Base-by-base conservation (phyloP, 2,329 filamentous ascomycete genomes). In the Geoglossum cookeanum region DNA sequence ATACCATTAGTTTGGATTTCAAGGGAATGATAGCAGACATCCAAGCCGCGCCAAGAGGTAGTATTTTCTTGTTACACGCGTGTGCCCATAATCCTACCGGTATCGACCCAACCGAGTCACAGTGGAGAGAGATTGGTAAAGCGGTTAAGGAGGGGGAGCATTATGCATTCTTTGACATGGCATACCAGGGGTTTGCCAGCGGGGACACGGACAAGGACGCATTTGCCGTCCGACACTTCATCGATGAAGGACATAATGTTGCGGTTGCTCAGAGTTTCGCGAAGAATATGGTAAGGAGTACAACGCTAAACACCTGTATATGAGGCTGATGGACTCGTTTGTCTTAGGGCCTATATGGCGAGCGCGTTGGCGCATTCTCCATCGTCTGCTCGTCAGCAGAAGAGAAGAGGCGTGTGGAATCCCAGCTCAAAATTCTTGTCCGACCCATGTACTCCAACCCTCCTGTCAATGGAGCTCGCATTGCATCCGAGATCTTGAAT, bases 111-210 rank as follows among this genome's bases (percentile, higher is more conserved):
- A 95, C 87, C 47, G 74, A 81, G 66, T 85, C 87, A 71, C 91
- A 97, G 77, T 97, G 91, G 91, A 81, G 81, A 73, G 77, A 91
- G 75, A 92, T 98, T 71, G 87, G 86, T 72, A 75, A 85, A 60
- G 85, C 84, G 60, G 82, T 95, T 72, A 94, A 94, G 80, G 79
- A 81, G 69, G 82, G 85, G 70, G 83, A 78, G 55, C 91, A 97
- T 79, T 94, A 85, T 71, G 83, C 88, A 66, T 96, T 98, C 81
- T 98, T 97, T 75, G 91, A 97, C 73, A 96, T 96, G 90, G 91
- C 91, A 62, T 98, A 98, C 79, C 91, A 98, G 75, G 91, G 91
- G 65, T 97, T 98, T 68, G 91, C 91, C 65, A 92, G 85, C 62
- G 91, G 91, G 64, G 81, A 94, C 74, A 92, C 87, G 62, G 81